Base-by-base conservation (phyloP, 805 yeast species). In the Sugiyamaella floridensis region DNA sequence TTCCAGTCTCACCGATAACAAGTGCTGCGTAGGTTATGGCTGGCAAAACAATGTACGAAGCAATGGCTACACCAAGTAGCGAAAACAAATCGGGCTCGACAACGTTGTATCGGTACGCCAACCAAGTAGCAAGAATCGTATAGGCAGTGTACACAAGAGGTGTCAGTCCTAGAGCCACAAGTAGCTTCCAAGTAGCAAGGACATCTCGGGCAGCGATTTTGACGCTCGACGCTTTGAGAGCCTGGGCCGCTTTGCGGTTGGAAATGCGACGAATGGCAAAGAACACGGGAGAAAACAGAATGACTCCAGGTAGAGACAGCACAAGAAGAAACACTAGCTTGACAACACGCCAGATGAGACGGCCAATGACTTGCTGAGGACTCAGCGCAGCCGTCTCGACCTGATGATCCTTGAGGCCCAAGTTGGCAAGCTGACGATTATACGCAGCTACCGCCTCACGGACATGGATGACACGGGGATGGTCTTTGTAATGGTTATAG, bases 131-230 rank as follows among this genome's bases (percentile, higher is more conserved):
- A 58, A 67, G 61, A 57, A 66, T 57, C 53, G 97, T 89, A 70
- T 93, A 93, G 53, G 86, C 73, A 40, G 82, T 80, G 72, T 92
- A 93, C 28, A 93, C 72, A 43, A 88, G 67, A 2, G 99, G 99
- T 0, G 97, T 95, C 50, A 88, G 71, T 4, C 92, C 95, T 79
- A 93, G 78, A 34, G 90, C 82, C 41, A 92, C 89, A 57, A 93
- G 74, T 46, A 93, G 84, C 69, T 93, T 93, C 99, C 99, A 93
- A 1, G 98, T 90, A 1, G 98, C 98, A 55, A 93, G 79, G 22
- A 93, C 97, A 68, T 93, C 99, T 53, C 82, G 85, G 15, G 96
- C 99, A 63, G 83, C 82, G 55, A 93, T 83, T 67, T 93, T 93
- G 19, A 93, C 99, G 0, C 89, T 78, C 0, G 97, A 89, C 7